Percentiles rank a stretch among this genome's conserved stretches.
phyloP scores from a whole-genome alignment of 176 grass and related monocot species.

The Rhipidocladum racemiflorum region DNA sequence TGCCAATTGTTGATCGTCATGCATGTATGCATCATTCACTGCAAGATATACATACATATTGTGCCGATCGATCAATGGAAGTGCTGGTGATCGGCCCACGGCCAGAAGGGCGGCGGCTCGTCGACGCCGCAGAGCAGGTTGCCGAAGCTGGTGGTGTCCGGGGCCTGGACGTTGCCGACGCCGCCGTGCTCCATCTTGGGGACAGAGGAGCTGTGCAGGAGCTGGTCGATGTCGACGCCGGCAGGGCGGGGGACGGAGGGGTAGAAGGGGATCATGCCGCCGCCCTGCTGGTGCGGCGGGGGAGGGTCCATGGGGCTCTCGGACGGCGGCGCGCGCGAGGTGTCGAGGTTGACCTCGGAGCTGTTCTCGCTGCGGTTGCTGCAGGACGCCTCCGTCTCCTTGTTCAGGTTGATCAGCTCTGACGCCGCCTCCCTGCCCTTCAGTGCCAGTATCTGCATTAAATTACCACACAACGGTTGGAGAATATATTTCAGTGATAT shows the following conservation, averaged over 20 bases:
- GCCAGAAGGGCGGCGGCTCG: constrained; percentile 80
- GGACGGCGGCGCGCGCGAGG: constrained; percentile 62
- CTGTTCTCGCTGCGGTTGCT: constrained; percentile 96
- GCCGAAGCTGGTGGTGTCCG: constrained; percentile 56
- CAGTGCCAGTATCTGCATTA: constrained; percentile 58
- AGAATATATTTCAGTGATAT: not conserved
- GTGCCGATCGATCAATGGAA: constrained; percentile 45
- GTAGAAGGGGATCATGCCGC: constrained; percentile 51
- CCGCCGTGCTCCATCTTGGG: constrained; percentile 58
- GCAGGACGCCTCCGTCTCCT: constrained; percentile 90
- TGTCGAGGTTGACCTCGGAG: constrained; percentile 90
- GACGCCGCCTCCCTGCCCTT: constrained; percentile 73
- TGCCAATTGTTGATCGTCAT: constrained; percentile 1
- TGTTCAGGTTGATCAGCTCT: constrained; percentile 91
- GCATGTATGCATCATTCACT: not conserved
- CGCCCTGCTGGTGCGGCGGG: constrained; percentile 13
- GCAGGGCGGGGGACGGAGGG: constrained; percentile 16
- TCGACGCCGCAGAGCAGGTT: constrained; percentile 85
- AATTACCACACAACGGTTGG: not conserved
- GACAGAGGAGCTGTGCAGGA: constrained; percentile 38
- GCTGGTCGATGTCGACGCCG: constrained; percentile 55
- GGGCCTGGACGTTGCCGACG: constrained; percentile 22
- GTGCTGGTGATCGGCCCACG: constrained; percentile 82
- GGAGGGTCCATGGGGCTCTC: constrained; percentile 43
- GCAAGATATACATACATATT: not conserved